phyloP scores from a whole-genome alignment of 441 rosid genomes.

The Cnidoscolus chayamansa region DNA sequence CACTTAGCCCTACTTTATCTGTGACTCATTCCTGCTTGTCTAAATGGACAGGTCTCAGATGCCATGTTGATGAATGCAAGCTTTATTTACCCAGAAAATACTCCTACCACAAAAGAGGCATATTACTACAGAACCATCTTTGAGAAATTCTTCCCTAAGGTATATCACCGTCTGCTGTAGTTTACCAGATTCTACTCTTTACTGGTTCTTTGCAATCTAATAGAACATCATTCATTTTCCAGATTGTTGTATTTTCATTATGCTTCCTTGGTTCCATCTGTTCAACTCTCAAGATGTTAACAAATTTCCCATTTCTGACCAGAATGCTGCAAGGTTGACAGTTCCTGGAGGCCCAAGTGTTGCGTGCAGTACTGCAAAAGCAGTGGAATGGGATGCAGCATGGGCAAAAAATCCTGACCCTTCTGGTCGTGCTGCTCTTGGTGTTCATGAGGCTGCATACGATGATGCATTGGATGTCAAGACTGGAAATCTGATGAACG shows the following conservation, averaged over 20 bases:
- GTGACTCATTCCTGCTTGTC: slow-evolving; percentile 11
- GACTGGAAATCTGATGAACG: slow-evolving; percentile 25
- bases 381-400: slow-evolving; percentile 92
- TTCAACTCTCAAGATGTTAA: neutral
- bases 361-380: slow-evolving; percentile 97
- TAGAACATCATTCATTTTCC: slow-evolving; percentile 1
- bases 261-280: neutral
- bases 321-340: slow-evolving; percentile 87
- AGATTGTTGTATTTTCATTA: neutral
- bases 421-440: slow-evolving; percentile 57
- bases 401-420: slow-evolving; percentile 83
- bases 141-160: slow-evolving; percentile 91
- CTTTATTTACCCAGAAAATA: slow-evolving; percentile 84
- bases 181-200: neutral
- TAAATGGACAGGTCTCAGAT: slow-evolving; percentile 60
- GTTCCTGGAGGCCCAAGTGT: slow-evolving; percentile 99
- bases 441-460: slow-evolving; percentile 81
- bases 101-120: slow-evolving; percentile 90
- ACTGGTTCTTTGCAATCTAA: neutral
- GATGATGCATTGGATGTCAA: slow-evolving; percentile 36
- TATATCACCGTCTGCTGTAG: slow-evolving; percentile 15
- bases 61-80: slow-evolving; percentile 74
- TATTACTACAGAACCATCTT: slow-evolving; percentile 82
- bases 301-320: slow-evolving; percentile 29
- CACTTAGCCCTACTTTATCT: neutral